Evolutionary conservation across 495 filamentous ascomycete genomes (phyloP).

Genomic region (Neurospora discreta): DNA sequence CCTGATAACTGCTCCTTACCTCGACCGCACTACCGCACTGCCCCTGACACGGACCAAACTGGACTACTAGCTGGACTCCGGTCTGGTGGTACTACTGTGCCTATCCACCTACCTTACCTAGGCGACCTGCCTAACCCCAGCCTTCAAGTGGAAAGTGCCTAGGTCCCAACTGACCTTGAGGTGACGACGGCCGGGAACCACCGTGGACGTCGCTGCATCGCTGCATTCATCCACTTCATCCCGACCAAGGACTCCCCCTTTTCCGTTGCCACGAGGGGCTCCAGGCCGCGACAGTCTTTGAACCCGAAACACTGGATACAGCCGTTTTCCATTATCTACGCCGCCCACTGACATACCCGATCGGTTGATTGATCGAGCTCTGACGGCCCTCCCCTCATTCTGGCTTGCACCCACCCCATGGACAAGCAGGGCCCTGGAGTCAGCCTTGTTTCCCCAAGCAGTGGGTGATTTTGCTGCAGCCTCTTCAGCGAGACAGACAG

Average conservation of each 20-base stretch:
- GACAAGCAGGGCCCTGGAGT: conserved; percentile 1
- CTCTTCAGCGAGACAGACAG: not conserved
- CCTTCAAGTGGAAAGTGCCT: not conserved
- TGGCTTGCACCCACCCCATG: conserved; percentile 6
- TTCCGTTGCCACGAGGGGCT: not conserved
- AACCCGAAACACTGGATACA: not conserved
- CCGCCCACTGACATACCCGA: not conserved
- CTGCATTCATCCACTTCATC: not conserved
- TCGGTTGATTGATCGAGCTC: not conserved
- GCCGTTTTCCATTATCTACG: not conserved
- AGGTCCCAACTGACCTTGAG: not conserved
- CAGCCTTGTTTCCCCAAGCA: conserved; percentile 2
- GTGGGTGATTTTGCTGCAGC: conserved; percentile 5
- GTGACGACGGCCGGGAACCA: not conserved
- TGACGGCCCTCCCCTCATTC: not conserved
- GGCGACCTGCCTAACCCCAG: not conserved
- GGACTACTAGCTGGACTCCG: not conserved
- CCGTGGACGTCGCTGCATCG: not conserved
- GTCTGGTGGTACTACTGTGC: not conserved
- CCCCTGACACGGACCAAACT: not conserved
- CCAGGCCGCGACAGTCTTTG: not conserved
- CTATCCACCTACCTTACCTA: not conserved
- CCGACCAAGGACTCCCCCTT: not conserved
- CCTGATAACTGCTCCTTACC: not conserved
- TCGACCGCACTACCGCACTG: not conserved